phyloP scores from a whole-genome alignment of 192 early-diverging fungal species.

The Umbelopsis vinacea region DNA sequence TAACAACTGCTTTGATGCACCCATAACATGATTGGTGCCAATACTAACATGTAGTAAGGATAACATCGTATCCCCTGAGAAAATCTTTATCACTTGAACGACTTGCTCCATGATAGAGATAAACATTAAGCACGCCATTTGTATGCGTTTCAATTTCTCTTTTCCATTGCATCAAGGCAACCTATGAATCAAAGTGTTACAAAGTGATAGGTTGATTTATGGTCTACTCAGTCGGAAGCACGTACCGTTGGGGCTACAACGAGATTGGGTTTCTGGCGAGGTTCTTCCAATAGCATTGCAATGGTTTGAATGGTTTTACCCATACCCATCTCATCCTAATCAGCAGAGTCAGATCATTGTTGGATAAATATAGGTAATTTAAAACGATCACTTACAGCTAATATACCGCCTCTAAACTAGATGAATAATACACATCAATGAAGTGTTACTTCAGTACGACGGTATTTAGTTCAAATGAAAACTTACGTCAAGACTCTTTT shows the following conservation, averaged over 20 bases:
- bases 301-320: constrained; percentile 96
- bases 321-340: constrained; percentile 90
- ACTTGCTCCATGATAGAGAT: constrained; percentile 77
- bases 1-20: no score
- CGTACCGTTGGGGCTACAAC: constrained; percentile 84
- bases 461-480: not conserved
- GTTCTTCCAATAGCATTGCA: constrained; percentile 71
- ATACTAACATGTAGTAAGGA: constrained; percentile 70
- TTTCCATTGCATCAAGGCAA: constrained; percentile 87
- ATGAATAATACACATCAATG: no score
- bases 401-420: constrained; percentile 74
- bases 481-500: constrained; percentile 48
- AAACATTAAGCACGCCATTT: constrained; percentile 60
- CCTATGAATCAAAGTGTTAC: constrained; percentile 17
- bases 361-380: not conserved
- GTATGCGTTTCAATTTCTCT: constrained; percentile 75
- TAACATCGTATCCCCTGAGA: constrained; percentile 75
- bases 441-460: constrained; percentile 4
- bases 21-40: no score
- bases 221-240: not conserved
- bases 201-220: not conserved
- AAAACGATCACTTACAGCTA: constrained; percentile 53
- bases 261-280: constrained; percentile 69
- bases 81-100: constrained; percentile 55
- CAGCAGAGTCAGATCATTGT: not conserved